Percentiles rank a stretch among this genome's conserved stretches.
Evolutionary conservation across 1,139 yeast species (phyloP).

Genomic region (Geotrichum reessii): DNA sequence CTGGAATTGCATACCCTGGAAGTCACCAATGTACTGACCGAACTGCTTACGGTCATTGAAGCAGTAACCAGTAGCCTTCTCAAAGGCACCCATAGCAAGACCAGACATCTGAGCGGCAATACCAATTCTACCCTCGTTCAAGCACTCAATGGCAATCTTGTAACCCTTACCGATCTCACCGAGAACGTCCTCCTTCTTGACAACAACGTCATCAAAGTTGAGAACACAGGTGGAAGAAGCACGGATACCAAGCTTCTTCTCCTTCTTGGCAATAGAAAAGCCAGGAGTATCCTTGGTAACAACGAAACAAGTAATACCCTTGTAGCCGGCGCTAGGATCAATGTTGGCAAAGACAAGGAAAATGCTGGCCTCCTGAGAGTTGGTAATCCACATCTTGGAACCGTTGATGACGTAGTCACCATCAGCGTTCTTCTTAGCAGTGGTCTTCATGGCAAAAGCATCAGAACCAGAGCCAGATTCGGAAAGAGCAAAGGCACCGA

Average conservation of each 20-base stretch:
- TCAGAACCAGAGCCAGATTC: conserved; percentile 44
- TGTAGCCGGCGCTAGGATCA: conserved; percentile 42
- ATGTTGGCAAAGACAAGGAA: conserved; percentile 41
- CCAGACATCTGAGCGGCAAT: conserved; percentile 46
- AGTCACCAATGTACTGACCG: conserved; percentile 41
- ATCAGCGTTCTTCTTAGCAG: conserved; percentile 36
- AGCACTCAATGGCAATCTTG: conserved; percentile 43
- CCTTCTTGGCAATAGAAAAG: conserved; percentile 42
- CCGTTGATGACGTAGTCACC: conserved; percentile 39
- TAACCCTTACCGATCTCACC: conserved; percentile 44
- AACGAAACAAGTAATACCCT: conserved; percentile 44
- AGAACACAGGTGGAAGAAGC: conserved; percentile 44
- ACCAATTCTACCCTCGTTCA: conserved; percentile 45
- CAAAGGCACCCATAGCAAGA: conserved; percentile 42
- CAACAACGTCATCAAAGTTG: conserved; percentile 40
- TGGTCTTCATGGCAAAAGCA: conserved; percentile 42
- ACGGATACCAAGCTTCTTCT: conserved; percentile 42
- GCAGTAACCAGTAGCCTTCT: conserved; percentile 39
- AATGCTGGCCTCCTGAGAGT: conserved; percentile 42
- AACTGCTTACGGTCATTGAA: conserved; percentile 42
- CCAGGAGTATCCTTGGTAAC: conserved; percentile 40
- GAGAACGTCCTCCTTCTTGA: conserved; percentile 41
- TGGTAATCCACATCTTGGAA: conserved; percentile 45
- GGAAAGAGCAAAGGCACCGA: conserved; percentile 41
- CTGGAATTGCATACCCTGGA: conserved; percentile 46